Evolutionary conservation across 768 basidiomycete genomes (phyloP), one percentile per base, ranked within the genome.

Genomic region (Psilocybe tampanensis): DNA sequence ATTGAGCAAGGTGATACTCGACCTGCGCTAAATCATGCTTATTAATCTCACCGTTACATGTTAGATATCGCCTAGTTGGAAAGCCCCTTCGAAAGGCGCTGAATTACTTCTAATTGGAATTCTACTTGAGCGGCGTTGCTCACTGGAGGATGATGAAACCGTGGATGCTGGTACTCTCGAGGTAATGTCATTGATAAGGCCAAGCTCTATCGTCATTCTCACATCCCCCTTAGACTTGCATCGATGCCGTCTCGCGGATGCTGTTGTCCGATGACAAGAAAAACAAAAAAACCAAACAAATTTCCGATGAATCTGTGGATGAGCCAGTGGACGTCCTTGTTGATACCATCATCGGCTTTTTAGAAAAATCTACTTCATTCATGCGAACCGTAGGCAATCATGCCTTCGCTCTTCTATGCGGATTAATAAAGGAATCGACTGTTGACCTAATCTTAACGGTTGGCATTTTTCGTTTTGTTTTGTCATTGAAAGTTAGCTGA

Each of bases 261-360:
- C 66, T 86, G 85, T 68, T 64, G 59, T 68, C 74, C 56, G 58
- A 69, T 13, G 78, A 79, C 63, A 81, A 81, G 60, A 60, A 69
- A 17, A 76, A 73, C 58, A 78, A 77, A 56, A 69, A 73, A 43
- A 50, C 65, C 34, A 78, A 78, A 13, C 76, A 76, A 8, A 34
- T 61, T 2, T 76, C 81, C 2, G 64, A 62, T 44, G 65, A 59
- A n/a, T 29, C 54, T 17, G 47, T 32, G 11, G 67, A 64, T 12
- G 82, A 83, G 47, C 86, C 94, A 1, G 84, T 95, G 53, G 94
- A 97, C 59, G 72, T 94, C 43, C 79, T 98, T 39, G 86, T 95
- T 32, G 95, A 98, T 67, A 81, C 82, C n/a, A 84, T 98, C 48
- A 92, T 99, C 47, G 93, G 93, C 6, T 89, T 92, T 66, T 73